Conservation (phyloP, 2,329 filamentous ascomycete genomes). For the Epichloe sibirici region DNA sequence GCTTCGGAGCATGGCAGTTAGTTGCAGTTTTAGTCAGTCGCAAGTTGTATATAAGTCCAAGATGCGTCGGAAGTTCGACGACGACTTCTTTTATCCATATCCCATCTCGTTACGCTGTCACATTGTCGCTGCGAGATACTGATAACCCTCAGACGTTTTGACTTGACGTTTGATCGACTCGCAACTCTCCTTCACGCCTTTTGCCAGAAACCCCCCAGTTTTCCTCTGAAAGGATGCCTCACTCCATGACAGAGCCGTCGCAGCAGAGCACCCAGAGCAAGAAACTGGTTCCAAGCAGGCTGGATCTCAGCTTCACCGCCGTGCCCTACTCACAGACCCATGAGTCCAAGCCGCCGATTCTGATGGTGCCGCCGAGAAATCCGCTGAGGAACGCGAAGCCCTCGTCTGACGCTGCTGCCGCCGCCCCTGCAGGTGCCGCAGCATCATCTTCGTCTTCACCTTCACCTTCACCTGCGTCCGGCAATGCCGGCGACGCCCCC, state of each 20-base stretch:
- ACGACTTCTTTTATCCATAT: no score
- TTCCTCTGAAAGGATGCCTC: not conserved
- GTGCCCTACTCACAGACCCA: slow-evolving; percentile 1
- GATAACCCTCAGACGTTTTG: no score
- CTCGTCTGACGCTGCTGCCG: not conserved
- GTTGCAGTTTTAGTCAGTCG: no score
- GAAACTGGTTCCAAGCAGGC: not conserved
- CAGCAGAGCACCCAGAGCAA: not conserved
- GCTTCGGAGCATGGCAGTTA: not conserved
- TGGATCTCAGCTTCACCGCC: not conserved
- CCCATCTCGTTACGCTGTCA: no score
- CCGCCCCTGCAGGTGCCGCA: no score
- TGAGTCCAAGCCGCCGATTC: not conserved
- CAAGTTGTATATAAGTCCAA: no score
- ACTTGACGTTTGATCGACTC: no score
- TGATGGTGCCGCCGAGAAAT: not conserved
- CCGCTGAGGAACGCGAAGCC: not conserved
- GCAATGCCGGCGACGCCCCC: not conserved
- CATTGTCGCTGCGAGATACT: no score
- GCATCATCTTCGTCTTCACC: not conserved
- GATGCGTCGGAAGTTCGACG: no score
- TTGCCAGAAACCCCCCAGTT: no score
- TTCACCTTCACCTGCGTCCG: not conserved
- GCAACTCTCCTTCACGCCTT: no score
- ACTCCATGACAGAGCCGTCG: not conserved